These are phyloP conservation scores for Trichophyton simii DNA, from an alignment of 2,329 filamentous ascomycete genomes.

Conservation along the genomic window DNA sequence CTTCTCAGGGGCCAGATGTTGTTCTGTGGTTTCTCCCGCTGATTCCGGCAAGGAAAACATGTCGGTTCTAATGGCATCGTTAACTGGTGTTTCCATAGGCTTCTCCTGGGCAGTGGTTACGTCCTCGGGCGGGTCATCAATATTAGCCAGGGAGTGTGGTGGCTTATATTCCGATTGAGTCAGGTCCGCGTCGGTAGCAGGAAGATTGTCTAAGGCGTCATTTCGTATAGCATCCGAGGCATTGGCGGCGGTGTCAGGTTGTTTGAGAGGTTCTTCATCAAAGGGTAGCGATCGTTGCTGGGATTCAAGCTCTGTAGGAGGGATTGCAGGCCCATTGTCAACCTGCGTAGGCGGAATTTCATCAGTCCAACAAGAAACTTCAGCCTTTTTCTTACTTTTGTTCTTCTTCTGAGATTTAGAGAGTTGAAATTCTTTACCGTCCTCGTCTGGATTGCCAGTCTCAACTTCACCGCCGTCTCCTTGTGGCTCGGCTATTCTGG, in stretches of 20 bases:
- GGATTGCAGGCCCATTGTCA: slow-evolving; percentile 22
- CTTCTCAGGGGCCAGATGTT: neutral
- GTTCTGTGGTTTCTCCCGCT: neutral
- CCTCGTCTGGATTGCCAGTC: slow-evolving; percentile 20
- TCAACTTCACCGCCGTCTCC: neutral
- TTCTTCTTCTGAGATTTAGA: slow-evolving; percentile 28
- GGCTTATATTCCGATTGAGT: neutral
- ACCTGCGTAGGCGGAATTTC: slow-evolving; percentile 33
- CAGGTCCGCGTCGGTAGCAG: neutral
- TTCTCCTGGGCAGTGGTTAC: neutral
- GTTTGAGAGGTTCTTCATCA: neutral
- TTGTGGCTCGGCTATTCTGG: neutral
- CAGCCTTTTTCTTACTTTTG: slow-evolving; percentile 25
- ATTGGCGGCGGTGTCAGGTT: neutral
- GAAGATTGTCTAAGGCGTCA: neutral
- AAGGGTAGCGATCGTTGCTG: neutral
- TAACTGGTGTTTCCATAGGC: neutral
- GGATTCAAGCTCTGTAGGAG: neutral
- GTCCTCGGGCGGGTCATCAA: neutral
- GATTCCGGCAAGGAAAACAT: neutral
- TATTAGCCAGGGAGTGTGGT: neutral
- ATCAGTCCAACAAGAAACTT: slow-evolving; percentile 34
- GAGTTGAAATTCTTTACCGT: slow-evolving; percentile 36
- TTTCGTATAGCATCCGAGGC: neutral
- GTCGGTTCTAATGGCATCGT: neutral